Percentiles rank a stretch among this genome's conserved stretches.
Evolutionary conservation across 2,329 filamentous ascomycete species (phyloP).

Genomic region (Cladophialophora psammophila): DNA sequence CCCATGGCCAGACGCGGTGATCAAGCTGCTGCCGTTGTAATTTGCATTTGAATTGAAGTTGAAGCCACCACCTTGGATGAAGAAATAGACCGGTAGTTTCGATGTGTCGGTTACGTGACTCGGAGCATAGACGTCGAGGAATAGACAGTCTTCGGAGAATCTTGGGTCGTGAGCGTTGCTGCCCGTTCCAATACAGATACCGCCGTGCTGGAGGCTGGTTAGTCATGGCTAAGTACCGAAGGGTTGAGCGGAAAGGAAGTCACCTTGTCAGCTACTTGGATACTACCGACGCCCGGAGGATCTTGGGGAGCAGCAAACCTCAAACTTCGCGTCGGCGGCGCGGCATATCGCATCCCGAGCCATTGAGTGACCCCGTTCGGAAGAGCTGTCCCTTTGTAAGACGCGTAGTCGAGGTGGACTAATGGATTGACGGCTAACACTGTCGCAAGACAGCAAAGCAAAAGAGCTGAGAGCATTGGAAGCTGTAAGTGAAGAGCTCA

Average conservation of each 20-base stretch:
- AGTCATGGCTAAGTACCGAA: conserved; percentile 6
- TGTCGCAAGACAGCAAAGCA: conserved; percentile 24
- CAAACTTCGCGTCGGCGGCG: conserved; percentile 69
- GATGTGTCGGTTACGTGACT: conserved; percentile 47
- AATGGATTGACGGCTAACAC: conserved; percentile 43
- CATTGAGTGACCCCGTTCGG: conserved; percentile 70
- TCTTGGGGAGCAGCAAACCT: conserved; percentile 73
- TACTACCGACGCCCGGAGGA: conserved; percentile 56
- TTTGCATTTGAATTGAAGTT: conserved; percentile 65
- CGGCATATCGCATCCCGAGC: conserved; percentile 78
- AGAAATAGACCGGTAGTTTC: conserved; percentile 70
- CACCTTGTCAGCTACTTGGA: conserved; percentile 65
- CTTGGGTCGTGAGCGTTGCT: conserved; percentile 66
- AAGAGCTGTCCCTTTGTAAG: conserved; percentile 65
- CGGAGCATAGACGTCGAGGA: conserved; percentile 52
- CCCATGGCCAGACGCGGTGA: conserved; percentile 63
- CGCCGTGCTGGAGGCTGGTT: conserved; percentile 45
- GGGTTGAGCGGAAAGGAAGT: conserved; percentile 21
- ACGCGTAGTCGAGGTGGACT: conserved; percentile 72
- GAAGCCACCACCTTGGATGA: conserved; percentile 69
- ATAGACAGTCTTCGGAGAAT: conserved; percentile 54
- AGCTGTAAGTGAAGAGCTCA: background rate
- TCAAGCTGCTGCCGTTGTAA: conserved; percentile 68
- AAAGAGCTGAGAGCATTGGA: conserved; percentile 10
- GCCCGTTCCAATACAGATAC: conserved; percentile 71